Conservation (phyloP, 2,329 filamentous ascomycete species). For the Cytospora leucostoma region DNA sequence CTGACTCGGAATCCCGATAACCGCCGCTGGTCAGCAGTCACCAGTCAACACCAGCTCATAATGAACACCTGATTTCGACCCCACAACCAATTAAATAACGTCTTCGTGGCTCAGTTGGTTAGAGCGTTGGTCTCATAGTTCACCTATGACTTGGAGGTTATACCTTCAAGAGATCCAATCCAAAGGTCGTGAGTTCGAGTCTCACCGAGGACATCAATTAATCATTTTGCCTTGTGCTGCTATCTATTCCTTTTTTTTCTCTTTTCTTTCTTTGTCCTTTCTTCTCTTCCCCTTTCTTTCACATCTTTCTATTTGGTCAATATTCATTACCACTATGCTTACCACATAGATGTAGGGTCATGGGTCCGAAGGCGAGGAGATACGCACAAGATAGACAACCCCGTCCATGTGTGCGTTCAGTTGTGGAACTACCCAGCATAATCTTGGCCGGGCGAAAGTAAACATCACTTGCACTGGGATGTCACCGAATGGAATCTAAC, state of each 20-base stretch:
- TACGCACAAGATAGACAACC: too few species aligned
- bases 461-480: too few species aligned
- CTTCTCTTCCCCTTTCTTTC: too few species aligned
- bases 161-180: constrained; percentile 33
- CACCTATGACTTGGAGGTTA: constrained; percentile 19
- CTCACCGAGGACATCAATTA: background rate
- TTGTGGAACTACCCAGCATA: too few species aligned
- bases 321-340: too few species aligned
- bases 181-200: constrained; percentile 48
- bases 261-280: background rate
- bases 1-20: too few species aligned
- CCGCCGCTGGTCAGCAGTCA: too few species aligned
- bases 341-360: too few species aligned
- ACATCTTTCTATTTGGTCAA: background rate
- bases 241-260: background rate
- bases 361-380: too few species aligned
- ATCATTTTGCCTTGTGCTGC: background rate
- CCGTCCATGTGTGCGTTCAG: too few species aligned
- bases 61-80: background rate
- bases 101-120: constrained; percentile 43
- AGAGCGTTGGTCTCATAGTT: constrained; percentile 42
- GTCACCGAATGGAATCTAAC: too few species aligned
- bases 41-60: background rate
- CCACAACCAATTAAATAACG: constrained; percentile 2
- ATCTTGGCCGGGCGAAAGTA: too few species aligned